phyloP scores from a whole-genome alignment of 2,329 filamentous ascomycete genomes.

The Pseudogymnoascus sp. region DNA sequence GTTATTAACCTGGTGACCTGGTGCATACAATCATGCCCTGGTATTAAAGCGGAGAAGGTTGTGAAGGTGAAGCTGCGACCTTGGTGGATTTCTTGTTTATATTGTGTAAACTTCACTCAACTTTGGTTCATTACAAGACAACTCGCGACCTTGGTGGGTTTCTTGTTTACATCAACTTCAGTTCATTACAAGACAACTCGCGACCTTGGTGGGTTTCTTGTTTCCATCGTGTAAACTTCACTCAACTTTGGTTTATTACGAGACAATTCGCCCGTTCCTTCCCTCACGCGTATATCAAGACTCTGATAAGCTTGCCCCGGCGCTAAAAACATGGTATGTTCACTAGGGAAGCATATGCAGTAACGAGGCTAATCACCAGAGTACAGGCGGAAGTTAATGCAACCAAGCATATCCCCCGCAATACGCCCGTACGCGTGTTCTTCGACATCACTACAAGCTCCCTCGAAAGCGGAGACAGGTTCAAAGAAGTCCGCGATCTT shows the following conservation, averaged over 20 bases:
- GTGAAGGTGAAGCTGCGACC: not conserved
- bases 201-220: not conserved
- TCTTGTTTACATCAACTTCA: not conserved
- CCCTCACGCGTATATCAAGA: not conserved
- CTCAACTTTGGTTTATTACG: not conserved
- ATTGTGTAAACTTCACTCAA: not conserved
- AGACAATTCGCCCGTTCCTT: not conserved
- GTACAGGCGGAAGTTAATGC: not conserved
- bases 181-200: not conserved
- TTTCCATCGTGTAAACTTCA: not conserved
- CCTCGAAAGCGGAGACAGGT: not conserved
- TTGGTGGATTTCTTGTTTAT: not conserved
- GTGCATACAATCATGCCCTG: not conserved
- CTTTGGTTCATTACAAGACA: no score
- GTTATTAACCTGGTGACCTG: not conserved
- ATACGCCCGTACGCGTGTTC: not conserved
- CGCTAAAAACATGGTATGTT: not conserved
- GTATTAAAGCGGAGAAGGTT: not conserved
- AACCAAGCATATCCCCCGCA: not conserved
- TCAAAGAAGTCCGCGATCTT: not conserved
- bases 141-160: not conserved
- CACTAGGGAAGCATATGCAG: not conserved
- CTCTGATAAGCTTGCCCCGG: not conserved
- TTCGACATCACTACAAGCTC: not conserved
- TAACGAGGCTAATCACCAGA: not conserved